Conservation (phyloP, 768 basidiomycete species). For the Phylloporus arenicola region DNA sequence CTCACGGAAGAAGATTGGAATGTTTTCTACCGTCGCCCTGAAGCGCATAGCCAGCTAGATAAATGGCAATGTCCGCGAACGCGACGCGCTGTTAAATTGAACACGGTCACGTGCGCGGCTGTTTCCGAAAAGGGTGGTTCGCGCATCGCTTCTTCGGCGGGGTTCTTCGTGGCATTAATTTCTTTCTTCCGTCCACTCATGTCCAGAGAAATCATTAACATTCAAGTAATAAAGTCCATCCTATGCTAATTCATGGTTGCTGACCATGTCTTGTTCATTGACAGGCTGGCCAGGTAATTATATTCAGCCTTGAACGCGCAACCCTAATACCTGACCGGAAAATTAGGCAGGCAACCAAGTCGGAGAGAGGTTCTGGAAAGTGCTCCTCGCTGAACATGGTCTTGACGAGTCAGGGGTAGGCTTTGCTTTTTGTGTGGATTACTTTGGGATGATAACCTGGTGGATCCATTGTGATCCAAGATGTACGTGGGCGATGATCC, state of each 20-base stretch:
- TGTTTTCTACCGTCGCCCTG: constrained; percentile 53
- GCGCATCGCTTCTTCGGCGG: constrained; percentile 9
- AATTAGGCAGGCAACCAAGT: constrained; percentile 67
- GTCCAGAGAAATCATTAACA: constrained; percentile 78
- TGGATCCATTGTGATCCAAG: constrained; percentile 30
- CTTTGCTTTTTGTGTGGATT: constrained; percentile 4
- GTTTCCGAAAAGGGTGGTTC: constrained; percentile 11
- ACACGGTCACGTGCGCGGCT: constrained; percentile 26
- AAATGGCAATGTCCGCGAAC: neutral
- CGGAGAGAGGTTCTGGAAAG: constrained; percentile 85
- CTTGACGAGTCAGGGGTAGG: constrained; percentile 64
- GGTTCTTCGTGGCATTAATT: constrained; percentile 7
- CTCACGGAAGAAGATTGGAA: constrained; percentile 50
- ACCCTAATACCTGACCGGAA: constrained; percentile 19
- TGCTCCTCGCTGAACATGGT: constrained; percentile 83
- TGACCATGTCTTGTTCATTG: constrained; percentile 6
- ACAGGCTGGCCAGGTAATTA: constrained; percentile 65
- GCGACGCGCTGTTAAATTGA: constrained; percentile 10
- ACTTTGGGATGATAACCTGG: constrained; percentile 13
- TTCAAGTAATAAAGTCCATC: constrained; percentile 48
- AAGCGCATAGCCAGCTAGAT: constrained; percentile 47
- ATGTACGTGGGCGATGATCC: constrained; percentile 69
- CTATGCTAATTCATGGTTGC: neutral
- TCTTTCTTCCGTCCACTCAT: constrained; percentile 34
- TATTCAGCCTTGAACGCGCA: neutral